A percentile compares a stretch with the other conserved stretches of the same genome.
Evolutionary conservation across 352 stramenopile genomes (phyloP).

Genomic region (Globisporangium heterothallicum): DNA sequence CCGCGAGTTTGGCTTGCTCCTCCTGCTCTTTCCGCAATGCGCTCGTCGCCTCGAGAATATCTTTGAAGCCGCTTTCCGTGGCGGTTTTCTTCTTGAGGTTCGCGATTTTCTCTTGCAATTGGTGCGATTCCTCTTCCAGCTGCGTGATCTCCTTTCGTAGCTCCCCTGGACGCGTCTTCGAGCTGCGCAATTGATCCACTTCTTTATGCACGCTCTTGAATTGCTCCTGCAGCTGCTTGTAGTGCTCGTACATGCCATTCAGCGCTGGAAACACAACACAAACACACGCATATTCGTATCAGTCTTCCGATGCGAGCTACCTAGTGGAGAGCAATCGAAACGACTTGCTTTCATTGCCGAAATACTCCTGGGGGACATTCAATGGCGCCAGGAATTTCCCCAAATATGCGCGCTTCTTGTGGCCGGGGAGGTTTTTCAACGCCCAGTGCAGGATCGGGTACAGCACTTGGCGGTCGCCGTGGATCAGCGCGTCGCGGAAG

Average conservation of each 20-base stretch:
- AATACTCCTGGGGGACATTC: constrained; percentile 91
- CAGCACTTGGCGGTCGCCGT: constrained; percentile 84
- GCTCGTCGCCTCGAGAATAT: constrained; percentile 88
- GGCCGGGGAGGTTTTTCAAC: constrained; percentile 75
- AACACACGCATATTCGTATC: not conserved
- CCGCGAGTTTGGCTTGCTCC: constrained; percentile 88
- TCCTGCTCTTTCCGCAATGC: constrained; percentile 92
- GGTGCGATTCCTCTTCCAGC: constrained; percentile 88
- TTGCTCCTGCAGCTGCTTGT: constrained; percentile 91
- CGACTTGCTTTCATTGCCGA: constrained; percentile 76
- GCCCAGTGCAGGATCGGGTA: constrained; percentile 92
- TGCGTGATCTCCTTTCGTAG: constrained; percentile 89
- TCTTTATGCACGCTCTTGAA: constrained; percentile 91
- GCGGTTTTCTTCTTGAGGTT: constrained; percentile 87
- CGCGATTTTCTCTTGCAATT: constrained; percentile 89
- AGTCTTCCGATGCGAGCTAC: too few species aligned
- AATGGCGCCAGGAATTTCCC: constrained; percentile 89
- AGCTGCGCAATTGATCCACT: constrained; percentile 75
- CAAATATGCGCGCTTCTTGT: constrained; percentile 94
- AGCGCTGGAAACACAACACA: constrained; percentile 23
- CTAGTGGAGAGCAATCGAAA: too few species aligned
- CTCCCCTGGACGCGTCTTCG: constrained; percentile 78
- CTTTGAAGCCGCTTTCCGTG: constrained; percentile 77
- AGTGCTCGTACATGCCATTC: constrained; percentile 84
- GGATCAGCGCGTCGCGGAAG: constrained; percentile 71